Evolutionary conservation across 306 rosid species (phyloP).

Genomic region (Begonia fuchsioides): DNA sequence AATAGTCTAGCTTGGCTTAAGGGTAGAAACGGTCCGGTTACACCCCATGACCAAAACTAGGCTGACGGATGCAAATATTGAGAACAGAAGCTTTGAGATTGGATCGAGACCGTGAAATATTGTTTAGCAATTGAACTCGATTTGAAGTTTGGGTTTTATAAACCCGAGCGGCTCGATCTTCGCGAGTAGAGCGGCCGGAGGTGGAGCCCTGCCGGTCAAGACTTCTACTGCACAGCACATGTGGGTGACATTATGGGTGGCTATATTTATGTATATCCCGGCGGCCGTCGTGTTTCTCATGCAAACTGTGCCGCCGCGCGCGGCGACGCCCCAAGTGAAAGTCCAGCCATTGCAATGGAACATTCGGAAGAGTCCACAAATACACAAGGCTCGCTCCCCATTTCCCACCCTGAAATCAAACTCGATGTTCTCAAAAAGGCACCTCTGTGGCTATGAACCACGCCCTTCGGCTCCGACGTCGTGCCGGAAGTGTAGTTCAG

Average conservation of each 20-base stretch:
- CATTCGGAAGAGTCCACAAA: conserved; percentile 92
- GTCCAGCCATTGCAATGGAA: conserved; percentile 99
- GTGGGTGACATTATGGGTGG: conserved; percentile 31
- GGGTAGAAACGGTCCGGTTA: too few relatives aligned
- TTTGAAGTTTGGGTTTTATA: too few relatives aligned
- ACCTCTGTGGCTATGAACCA: conserved; percentile 86
- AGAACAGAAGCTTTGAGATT: too few relatives aligned
- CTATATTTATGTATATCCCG: neutral
- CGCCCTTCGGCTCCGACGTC: conserved; percentile 92
- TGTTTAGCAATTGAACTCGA: too few relatives aligned
- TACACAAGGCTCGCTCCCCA: conserved; percentile 74
- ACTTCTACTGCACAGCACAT: conserved; percentile 41
- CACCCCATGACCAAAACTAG: too few relatives aligned
- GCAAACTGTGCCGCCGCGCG: conserved; percentile 74
- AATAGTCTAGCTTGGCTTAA: too few relatives aligned
- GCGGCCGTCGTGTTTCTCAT: conserved; percentile 22
- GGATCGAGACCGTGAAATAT: too few relatives aligned
- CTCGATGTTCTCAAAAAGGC: conserved; percentile 51
- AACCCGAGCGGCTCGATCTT: conserved; percentile 1
- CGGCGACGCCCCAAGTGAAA: conserved; percentile 84
- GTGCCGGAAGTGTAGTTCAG: conserved; percentile 92
- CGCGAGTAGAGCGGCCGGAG: conserved; percentile 2
- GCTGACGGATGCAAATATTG: too few relatives aligned
- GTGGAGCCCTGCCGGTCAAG: conserved; percentile 3
- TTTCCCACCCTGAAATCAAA: conserved; percentile 58